Percentiles rank a stretch among this genome's conserved stretches.
Conservation (phyloP, 2,329 filamentous ascomycete genomes). For the Penicillium sp. region DNA sequence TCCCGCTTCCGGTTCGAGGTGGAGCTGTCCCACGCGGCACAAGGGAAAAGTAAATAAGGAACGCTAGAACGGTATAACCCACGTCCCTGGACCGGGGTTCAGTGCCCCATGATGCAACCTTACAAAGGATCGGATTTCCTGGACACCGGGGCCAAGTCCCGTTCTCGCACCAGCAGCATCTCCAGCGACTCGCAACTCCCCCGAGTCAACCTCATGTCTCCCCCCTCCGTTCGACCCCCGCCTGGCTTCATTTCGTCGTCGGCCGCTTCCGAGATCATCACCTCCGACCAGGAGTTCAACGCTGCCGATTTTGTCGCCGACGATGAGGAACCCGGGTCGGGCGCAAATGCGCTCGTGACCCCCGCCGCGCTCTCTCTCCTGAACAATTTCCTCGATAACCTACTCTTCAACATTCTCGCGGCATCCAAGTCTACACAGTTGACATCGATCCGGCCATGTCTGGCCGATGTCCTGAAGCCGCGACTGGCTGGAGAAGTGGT, state of each 20-base stretch:
- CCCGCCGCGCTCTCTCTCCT: conserved; percentile 71
- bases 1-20: conserved; percentile 13
- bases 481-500: conserved; percentile 84
- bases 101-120: conserved; percentile 28
- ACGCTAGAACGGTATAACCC: conserved; percentile 1
- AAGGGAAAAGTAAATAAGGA: conserved; percentile 3
- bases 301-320: conserved; percentile 68
- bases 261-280: conserved; percentile 87
- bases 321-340: conserved; percentile 62
- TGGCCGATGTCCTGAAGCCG: conserved; percentile 82
- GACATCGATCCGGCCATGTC: conserved; percentile 71
- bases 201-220: conserved; percentile 54
- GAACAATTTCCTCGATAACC: conserved; percentile 90
- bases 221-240: conserved; percentile 70
- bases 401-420: conserved; percentile 87
- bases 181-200: conserved; percentile 38
- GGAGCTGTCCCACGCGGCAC: conserved; percentile 1
- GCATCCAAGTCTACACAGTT: conserved; percentile 76
- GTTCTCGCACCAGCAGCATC: conserved; percentile 41
- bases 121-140: conserved; percentile 31
- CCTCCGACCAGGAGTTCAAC: conserved; percentile 78
- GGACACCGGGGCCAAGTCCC: conserved; percentile 30
- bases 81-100: conserved; percentile 6
- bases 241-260: conserved; percentile 85
- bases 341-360: conserved; percentile 71